Percentiles rank a stretch among this genome's conserved stretches.
These are phyloP conservation scores for Rhododendron molle DNA, from an alignment of 148 eudicot species.

Conservation along the genomic window DNA sequence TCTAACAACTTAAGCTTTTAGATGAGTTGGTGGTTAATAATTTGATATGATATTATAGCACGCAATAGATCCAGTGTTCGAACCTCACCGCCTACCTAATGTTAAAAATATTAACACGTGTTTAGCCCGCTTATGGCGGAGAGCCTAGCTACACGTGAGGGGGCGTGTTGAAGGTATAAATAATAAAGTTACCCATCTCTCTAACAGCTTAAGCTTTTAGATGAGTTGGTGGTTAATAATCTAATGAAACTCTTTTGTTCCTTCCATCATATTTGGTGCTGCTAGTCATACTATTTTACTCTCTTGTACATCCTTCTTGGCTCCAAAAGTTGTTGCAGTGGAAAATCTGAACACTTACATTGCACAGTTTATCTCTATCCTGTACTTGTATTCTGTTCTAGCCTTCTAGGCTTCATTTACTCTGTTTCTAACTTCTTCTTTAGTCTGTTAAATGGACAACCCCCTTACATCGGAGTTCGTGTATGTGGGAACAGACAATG, in stretches of 20 bases:
- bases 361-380: constrained; percentile 1
- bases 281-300: neutral
- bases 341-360: neutral
- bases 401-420: constrained; percentile 12
- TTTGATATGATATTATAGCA: no score
- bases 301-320: neutral
- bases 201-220: neutral
- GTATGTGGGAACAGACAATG: constrained; percentile 38
- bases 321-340: neutral
- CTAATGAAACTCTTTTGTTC: neutral
- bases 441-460: neutral
- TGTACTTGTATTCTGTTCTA: neutral
- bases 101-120: neutral
- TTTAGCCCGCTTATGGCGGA: neutral
- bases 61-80: neutral
- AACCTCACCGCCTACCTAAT: neutral
- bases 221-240: neutral
- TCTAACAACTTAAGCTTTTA: neutral
- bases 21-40: neutral
- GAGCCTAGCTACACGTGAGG: neutral
- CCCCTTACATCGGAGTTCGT: neutral
- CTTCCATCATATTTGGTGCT: neutral
- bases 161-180: neutral
- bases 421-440: neutral
- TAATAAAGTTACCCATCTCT: neutral